phyloP scores from a whole-genome alignment of 2,329 filamentous ascomycete genomes.

The Penicillium psychrosexuale region DNA sequence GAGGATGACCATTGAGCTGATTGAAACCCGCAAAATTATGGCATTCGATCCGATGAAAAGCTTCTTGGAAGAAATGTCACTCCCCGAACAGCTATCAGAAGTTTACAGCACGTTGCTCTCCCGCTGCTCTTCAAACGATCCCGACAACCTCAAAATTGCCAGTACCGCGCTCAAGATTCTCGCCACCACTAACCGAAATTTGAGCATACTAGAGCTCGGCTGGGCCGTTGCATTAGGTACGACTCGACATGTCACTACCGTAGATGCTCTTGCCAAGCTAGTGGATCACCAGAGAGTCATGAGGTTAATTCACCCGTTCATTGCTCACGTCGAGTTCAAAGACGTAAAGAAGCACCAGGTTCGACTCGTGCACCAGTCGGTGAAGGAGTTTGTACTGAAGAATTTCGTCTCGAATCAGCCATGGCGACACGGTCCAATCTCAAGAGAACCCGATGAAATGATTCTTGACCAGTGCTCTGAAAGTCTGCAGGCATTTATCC shows the following conservation, averaged over 20 bases:
- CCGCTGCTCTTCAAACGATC: too few species aligned
- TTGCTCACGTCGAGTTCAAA: slow-evolving; percentile 15
- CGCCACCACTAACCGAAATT: too few species aligned
- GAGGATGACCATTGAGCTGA: too few species aligned
- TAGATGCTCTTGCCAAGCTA: slow-evolving; percentile 16
- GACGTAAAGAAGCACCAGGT: slow-evolving; percentile 17
- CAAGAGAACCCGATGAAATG: slow-evolving; percentile 1
- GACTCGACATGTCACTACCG: slow-evolving; percentile 18
- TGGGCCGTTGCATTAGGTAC: too few species aligned
- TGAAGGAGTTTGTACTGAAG: slow-evolving; percentile 18
- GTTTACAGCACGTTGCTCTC: too few species aligned
- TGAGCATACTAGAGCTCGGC: too few species aligned
- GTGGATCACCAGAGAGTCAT: slow-evolving; percentile 30
- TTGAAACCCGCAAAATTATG: too few species aligned
- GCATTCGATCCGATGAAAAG: too few species aligned
- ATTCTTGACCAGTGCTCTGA: neutral
- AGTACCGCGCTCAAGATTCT: too few species aligned
- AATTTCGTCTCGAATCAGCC: neutral
- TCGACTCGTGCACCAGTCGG: slow-evolving; percentile 21
- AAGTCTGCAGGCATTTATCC: slow-evolving; percentile 9
- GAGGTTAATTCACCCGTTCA: slow-evolving; percentile 17
- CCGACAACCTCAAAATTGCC: too few species aligned
- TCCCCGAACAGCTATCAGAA: too few species aligned
- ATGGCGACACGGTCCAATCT: neutral
- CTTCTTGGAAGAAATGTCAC: too few species aligned